phyloP scores from a whole-genome alignment of 2,329 filamentous ascomycete genomes.

The Talaromyces pinophilus region DNA sequence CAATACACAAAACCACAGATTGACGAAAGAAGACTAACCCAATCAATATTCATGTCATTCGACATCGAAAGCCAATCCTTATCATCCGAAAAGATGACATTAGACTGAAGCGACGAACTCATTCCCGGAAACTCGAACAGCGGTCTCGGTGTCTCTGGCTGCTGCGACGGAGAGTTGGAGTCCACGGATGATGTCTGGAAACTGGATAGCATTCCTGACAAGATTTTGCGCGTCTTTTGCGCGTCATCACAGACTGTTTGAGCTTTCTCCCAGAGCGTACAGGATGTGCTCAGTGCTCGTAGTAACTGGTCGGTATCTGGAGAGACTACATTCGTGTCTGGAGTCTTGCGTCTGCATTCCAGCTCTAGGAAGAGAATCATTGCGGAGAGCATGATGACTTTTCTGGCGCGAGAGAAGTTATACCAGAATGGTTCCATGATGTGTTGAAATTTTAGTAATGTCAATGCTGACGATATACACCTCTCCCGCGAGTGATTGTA shows the following conservation, averaged over 20 bases:
- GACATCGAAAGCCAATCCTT: conserved; percentile 19
- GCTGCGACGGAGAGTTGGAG: conserved; percentile 4
- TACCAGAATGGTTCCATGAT: conserved; percentile 19
- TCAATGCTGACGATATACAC: conserved; percentile 70
- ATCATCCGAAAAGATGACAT: not conserved
- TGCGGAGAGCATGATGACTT: conserved; percentile 9
- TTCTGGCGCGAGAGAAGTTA: conserved; percentile 15
- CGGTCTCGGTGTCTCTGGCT: not conserved
- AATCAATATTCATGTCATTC: conserved; percentile 23
- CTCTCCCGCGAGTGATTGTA: conserved; percentile 85
- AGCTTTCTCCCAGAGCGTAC: conserved; percentile 15
- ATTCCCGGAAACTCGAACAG: not conserved
- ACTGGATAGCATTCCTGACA: conserved; percentile 17
- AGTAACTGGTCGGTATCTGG: conserved; percentile 2
- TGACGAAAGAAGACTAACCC: conserved; percentile 11
- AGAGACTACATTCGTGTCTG: not conserved
- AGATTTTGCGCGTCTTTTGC: conserved; percentile 13
- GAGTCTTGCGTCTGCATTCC: conserved; percentile 17
- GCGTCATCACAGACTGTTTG: conserved; percentile 15
- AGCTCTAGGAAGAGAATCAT: conserved; percentile 22
- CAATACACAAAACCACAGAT: not conserved
- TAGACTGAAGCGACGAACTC: not conserved
- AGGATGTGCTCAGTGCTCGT: conserved; percentile 16
- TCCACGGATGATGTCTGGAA: not conserved
- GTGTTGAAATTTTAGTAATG: conserved; percentile 13